These are phyloP conservation scores for Volvox carteri DNA, from an alignment of 163 green algal species.

Conservation along the genomic window DNA sequence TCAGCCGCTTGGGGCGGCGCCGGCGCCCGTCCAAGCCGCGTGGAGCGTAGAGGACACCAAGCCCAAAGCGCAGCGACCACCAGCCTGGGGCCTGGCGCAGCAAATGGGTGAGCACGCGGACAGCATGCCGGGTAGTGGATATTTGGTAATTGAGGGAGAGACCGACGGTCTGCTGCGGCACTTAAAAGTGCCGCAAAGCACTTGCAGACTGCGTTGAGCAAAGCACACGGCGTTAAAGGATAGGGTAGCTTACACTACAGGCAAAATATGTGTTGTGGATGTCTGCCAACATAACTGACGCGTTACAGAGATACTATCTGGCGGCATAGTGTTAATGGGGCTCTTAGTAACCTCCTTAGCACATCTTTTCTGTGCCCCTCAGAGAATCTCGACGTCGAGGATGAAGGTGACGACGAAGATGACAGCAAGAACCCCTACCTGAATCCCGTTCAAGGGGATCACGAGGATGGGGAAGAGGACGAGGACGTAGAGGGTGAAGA, in stretches of 20 bases:
- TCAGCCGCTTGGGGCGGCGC: slow-evolving; percentile 8
- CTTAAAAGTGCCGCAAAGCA: no score
- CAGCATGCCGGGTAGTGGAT: no score
- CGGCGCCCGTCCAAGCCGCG: slow-evolving; percentile 4
- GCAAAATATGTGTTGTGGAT: no score
- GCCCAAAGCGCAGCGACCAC: slow-evolving; percentile 34
- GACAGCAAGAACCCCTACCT: slow-evolving; percentile 53
- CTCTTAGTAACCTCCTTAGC: not conserved
- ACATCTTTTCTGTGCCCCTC: not conserved
- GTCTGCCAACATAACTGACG: no score
- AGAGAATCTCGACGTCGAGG: slow-evolving; percentile 50
- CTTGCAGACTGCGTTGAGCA: no score
- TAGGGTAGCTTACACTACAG: no score
- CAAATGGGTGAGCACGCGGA: slow-evolving; percentile 44
- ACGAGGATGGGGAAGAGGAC: slow-evolving; percentile 55
- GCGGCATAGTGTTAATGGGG: no score
- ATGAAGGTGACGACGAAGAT: slow-evolving; percentile 54
- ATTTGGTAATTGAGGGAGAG: no score
- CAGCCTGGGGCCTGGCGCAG: slow-evolving; percentile 49
- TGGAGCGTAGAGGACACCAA: slow-evolving; percentile 43
- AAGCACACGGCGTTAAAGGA: no score
- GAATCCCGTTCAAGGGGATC: slow-evolving; percentile 14
- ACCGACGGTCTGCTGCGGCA: no score
- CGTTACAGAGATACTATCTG: no score
- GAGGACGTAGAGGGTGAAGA: slow-evolving; percentile 50